These are phyloP conservation scores for Litsea cubeba DNA, from an alignment of 164 flowering plant species.

Conservation along the genomic window DNA sequence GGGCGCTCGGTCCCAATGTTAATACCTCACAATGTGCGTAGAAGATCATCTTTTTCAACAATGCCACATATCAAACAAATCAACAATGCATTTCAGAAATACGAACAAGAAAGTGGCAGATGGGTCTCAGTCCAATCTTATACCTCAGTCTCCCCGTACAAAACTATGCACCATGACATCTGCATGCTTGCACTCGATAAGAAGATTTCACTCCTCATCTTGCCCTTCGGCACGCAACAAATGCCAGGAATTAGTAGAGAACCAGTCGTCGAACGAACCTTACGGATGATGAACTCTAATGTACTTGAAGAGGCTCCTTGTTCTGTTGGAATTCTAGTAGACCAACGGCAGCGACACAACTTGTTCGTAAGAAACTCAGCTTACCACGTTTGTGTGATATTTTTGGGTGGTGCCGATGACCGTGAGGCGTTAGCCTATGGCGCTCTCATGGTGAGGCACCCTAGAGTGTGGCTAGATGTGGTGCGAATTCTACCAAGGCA, in stretches of 20 bases:
- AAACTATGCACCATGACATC: slow-evolving; percentile 66
- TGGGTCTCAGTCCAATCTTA: slow-evolving; percentile 28
- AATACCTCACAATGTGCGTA: slow-evolving; percentile 35
- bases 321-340: slow-evolving; percentile 49
- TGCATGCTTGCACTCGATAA: slow-evolving; percentile 46
- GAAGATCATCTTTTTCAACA: slow-evolving; percentile 2
- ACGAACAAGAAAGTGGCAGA: slow-evolving; percentile 21
- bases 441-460: slow-evolving; percentile 32
- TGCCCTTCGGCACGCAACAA: slow-evolving; percentile 36
- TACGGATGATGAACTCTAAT: background rate
- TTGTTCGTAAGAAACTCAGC: background rate
- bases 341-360: slow-evolving; percentile 18
- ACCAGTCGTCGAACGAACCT: background rate
- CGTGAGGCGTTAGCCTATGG: slow-evolving; percentile 44
- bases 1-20: slow-evolving; percentile 52
- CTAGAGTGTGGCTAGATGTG: slow-evolving; percentile 27
- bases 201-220: slow-evolving; percentile 38
- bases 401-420: slow-evolving; percentile 51
- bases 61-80: slow-evolving; percentile 12
- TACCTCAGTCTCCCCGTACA: slow-evolving; percentile 36
- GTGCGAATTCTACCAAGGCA: slow-evolving; percentile 6
- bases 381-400: slow-evolving; percentile 31
- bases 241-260: no score
- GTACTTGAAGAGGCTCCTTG: slow-evolving; percentile 29
- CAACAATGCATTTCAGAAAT: slow-evolving; percentile 39